Percentiles rank a stretch among this genome's conserved stretches.
phyloP scores from a whole-genome alignment of 2,329 filamentous ascomycete genomes.

The Botrytis pseudocinerea region DNA sequence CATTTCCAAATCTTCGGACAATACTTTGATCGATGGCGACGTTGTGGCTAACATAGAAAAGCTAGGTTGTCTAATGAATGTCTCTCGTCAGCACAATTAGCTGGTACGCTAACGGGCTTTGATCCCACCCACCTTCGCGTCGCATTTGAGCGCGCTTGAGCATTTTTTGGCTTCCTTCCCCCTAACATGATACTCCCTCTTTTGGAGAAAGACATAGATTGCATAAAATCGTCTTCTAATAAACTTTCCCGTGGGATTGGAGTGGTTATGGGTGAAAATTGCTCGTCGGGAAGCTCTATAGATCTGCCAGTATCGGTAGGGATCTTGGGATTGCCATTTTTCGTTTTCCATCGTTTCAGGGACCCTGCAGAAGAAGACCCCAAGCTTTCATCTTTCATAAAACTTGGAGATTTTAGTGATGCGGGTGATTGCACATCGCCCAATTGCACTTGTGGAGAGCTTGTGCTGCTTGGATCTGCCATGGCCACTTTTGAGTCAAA shows the following conservation, averaged over 20 bases:
- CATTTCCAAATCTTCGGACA: constrained; percentile 39
- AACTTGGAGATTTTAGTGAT: constrained; percentile 20
- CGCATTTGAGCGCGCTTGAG: constrained; percentile 31
- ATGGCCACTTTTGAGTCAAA: constrained; percentile 29
- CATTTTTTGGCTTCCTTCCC: constrained; percentile 44
- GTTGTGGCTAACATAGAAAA: constrained; percentile 35
- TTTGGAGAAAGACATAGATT: constrained; percentile 60
- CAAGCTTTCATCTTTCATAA: constrained; percentile 29
- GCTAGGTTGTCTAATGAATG: constrained; percentile 35
- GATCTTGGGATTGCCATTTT: constrained; percentile 25
- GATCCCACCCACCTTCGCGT: constrained; percentile 33
- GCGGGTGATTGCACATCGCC: constrained; percentile 23
- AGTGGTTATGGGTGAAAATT: constrained; percentile 55
- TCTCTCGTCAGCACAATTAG: constrained; percentile 27
- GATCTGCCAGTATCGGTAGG: constrained; percentile 31
- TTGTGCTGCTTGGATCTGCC: not conserved
- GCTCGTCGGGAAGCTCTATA: constrained; percentile 32
- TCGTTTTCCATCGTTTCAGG: constrained; percentile 30
- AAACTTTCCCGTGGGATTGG: constrained; percentile 57
- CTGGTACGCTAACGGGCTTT: constrained; percentile 10
- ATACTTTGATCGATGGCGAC: constrained; percentile 31
- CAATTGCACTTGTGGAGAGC: not conserved
- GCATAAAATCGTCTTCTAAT: constrained; percentile 59
- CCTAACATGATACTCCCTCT: constrained; percentile 64
- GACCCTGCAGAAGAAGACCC: constrained; percentile 20